Conservation (phyloP, 768 basidiomycete genomes). For the Boletus pseudo-olivaceus region DNA sequence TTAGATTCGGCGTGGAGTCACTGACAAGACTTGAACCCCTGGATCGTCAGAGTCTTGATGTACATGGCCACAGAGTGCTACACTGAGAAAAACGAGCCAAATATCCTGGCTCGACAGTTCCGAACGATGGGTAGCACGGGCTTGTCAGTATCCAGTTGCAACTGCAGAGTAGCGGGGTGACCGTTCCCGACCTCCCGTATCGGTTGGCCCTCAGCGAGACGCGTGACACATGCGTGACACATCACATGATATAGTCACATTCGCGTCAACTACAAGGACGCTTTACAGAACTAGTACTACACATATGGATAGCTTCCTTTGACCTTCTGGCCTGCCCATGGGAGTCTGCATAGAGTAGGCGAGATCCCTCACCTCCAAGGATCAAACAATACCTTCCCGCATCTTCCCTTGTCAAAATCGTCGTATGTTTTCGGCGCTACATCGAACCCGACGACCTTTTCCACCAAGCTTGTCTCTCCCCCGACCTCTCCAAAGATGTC, state of each 20-base stretch:
- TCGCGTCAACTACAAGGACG: slow-evolving; percentile 1
- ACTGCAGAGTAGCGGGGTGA: not conserved
- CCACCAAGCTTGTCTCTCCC: slow-evolving; percentile 57
- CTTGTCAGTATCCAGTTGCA: not conserved
- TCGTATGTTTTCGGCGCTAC: slow-evolving; percentile 57
- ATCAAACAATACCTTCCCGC: slow-evolving; percentile 77
- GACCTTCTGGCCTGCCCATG: too few species aligned
- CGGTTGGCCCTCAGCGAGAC: not conserved
- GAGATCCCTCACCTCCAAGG: slow-evolving; percentile 53
- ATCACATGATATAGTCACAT: slow-evolving; percentile 24
- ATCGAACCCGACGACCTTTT: slow-evolving; percentile 58
- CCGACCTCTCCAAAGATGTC: slow-evolving; percentile 77
- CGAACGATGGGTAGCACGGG: not conserved
- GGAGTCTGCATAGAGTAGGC: not conserved
- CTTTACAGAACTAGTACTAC: too few species aligned
- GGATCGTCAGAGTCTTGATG: slow-evolving; percentile 86
- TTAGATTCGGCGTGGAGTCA: slow-evolving; percentile 1
- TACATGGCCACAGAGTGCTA: slow-evolving; percentile 45
- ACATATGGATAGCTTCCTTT: too few species aligned
- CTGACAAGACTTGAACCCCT: slow-evolving; percentile 97
- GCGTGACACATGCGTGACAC: slow-evolving; percentile 17
- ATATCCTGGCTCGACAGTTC: not conserved
- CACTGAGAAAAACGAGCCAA: not conserved
- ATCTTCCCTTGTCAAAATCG: slow-evolving; percentile 65
- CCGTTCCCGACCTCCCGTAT: too few species aligned